Conservation (phyloP, 2,329 filamentous ascomycete species). For the Moelleriella libera region DNA sequence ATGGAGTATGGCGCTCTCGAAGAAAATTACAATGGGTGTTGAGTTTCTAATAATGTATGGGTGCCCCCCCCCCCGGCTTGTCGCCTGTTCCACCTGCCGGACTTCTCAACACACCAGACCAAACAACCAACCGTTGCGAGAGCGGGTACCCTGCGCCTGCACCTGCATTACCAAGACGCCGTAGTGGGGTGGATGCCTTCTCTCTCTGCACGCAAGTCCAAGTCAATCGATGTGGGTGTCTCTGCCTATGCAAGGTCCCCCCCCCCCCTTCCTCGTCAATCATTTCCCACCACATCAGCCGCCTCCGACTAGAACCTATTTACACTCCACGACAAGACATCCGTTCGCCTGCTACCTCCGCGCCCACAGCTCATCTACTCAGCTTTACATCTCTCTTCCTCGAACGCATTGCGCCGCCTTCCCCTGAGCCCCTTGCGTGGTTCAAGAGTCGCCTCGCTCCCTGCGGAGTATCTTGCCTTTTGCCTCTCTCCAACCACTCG, state of each 20-base stretch:
- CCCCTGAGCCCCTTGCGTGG: too few relatives aligned
- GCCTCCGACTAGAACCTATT: background rate
- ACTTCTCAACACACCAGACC: background rate
- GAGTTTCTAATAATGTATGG: too few relatives aligned
- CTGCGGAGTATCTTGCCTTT: background rate
- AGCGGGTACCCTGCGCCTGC: background rate
- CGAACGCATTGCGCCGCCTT: background rate
- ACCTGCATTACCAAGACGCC: conserved; percentile 1
- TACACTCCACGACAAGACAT: conserved; percentile 1
- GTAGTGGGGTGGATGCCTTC: background rate
- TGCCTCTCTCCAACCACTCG: background rate
- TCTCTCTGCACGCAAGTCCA: background rate
- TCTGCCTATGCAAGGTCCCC: background rate
- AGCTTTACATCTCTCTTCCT: background rate
- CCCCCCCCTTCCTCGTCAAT: background rate
- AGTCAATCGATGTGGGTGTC: too few relatives aligned
- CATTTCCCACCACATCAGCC: conserved; percentile 1
- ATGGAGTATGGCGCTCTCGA: too few relatives aligned
- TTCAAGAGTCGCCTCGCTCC: background rate
- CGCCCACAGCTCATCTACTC: conserved; percentile 1
- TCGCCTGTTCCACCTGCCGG: background rate
- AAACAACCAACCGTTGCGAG: background rate
- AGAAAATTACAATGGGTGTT: too few relatives aligned
- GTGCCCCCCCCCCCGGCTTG: background rate
- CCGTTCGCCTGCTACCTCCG: background rate